phyloP scores from a whole-genome alignment of 2,329 filamentous ascomycete species.

The Xylariomycetidae sp. region DNA sequence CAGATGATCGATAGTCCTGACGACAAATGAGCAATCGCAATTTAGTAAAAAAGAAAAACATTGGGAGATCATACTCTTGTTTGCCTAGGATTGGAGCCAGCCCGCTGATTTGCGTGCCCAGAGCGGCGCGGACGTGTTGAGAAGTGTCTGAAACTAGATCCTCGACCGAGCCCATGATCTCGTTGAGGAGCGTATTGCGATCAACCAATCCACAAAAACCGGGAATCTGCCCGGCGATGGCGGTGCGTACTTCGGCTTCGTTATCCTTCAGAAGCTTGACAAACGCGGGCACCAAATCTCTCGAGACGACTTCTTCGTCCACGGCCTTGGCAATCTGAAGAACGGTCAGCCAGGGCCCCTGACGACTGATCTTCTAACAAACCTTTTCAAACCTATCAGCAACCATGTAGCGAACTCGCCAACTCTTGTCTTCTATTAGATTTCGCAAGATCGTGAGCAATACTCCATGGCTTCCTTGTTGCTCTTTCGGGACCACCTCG shows the following conservation, averaged over 20 bases:
- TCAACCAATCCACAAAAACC: constrained; percentile 93
- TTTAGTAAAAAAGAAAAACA: background rate
- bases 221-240: constrained; percentile 95
- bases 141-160: constrained; percentile 94
- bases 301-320: constrained; percentile 89
- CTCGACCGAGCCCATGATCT: constrained; percentile 95
- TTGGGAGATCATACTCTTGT: constrained; percentile 66
- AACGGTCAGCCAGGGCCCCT: constrained; percentile 11
- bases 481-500: constrained; percentile 95
- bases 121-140: constrained; percentile 91
- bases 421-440: constrained; percentile 98
- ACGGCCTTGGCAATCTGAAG: constrained; percentile 92
- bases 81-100: constrained; percentile 96
- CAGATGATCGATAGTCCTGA: constrained; percentile 91
- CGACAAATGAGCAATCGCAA: constrained; percentile 11
- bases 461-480: constrained; percentile 93
- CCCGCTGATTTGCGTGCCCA: constrained; percentile 95
- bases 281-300: constrained; percentile 93
- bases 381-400: constrained; percentile 98
- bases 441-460: constrained; percentile 84
- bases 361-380: constrained; percentile 10
- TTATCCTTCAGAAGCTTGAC: constrained; percentile 97
- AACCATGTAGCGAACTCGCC: constrained; percentile 99
- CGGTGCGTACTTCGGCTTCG: constrained; percentile 94
- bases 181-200: constrained; percentile 79